Evolutionary conservation across 2,329 filamentous ascomycete genomes (phyloP).

Genomic region (Clonostachys solani): DNA sequence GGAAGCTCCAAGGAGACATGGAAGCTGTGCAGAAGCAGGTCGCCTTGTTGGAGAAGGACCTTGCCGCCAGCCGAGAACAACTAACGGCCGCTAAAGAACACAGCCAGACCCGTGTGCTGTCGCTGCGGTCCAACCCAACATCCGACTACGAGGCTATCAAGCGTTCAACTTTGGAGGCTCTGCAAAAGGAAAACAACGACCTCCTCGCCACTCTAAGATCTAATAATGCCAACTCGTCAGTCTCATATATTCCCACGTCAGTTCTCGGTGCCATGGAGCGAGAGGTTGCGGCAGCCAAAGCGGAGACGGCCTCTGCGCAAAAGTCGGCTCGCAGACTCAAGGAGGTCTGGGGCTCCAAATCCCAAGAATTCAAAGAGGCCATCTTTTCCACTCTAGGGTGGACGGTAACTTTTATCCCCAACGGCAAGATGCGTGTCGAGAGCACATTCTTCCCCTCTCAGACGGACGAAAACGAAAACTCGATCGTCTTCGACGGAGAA

Average conservation of each 20-base stretch:
- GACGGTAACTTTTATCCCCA: slow-evolving; percentile 95
- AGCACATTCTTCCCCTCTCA: slow-evolving; percentile 73
- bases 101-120: slow-evolving; percentile 76
- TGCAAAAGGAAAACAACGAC: slow-evolving; percentile 80
- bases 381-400: slow-evolving; percentile 90
- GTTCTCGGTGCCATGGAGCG: slow-evolving; percentile 72
- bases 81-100: slow-evolving; percentile 62
- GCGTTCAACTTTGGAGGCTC: slow-evolving; percentile 68
- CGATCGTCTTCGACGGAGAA: slow-evolving; percentile 85
- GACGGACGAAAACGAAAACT: slow-evolving; percentile 67
- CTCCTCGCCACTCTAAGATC: slow-evolving; percentile 68
- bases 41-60: slow-evolving; percentile 69
- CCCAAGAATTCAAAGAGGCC: slow-evolving; percentile 90
- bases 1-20: slow-evolving; percentile 77
- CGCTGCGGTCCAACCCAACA: slow-evolving; percentile 89
- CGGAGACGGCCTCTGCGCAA: slow-evolving; percentile 67
- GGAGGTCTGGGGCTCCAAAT: slow-evolving; percentile 89
- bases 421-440: slow-evolving; percentile 90
- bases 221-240: slow-evolving; percentile 28
- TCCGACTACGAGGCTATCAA: slow-evolving; percentile 83
- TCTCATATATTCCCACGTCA: slow-evolving; percentile 69
- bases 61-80: slow-evolving; percentile 69
- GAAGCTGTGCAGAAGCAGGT: slow-evolving; percentile 64
- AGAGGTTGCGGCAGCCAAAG: slow-evolving; percentile 67
- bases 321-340: slow-evolving; percentile 85